Evolutionary conservation across 164 flowering plant genomes (phyloP), one percentile per base, ranked within the genome.

Genomic region (Dillenia turbinata): DNA sequence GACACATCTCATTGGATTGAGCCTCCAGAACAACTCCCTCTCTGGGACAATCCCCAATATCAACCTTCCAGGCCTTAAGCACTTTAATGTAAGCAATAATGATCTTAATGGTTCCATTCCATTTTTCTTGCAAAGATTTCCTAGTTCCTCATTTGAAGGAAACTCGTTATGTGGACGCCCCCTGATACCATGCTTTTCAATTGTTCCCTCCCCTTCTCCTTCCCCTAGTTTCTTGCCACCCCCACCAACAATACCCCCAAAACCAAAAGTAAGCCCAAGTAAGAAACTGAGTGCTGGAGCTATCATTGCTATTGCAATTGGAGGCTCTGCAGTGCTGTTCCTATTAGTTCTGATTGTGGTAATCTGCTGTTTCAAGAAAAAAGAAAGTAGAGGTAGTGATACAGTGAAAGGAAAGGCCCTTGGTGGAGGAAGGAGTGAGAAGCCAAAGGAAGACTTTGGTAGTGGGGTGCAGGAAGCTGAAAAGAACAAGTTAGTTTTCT

Each of bases 391-490:
- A 52, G 68, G 72, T 7, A 49, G 61, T 19, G 69, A 67, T 49
- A 64, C 52, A 10, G n/a, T 40, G 56, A 82, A 78, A 66, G 81
- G 69, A 52, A 83, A 83, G 75, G 65, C 73, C 49, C 22, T 71
- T n/a, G 48, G 56, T 65, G 79, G 78, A 53, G 85, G 80, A 54
- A 77, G 83, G 63, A 59, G 64, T 40, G 86, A 82, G 68, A 82
- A 76, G 75, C 81, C 83, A 1, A 81, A 78, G 72, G 90, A 84
- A 62, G 93, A 84, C 7, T 92, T 81, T 64, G 87, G 90, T 1
- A 83, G 90, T 68, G 96, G 90, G 12, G 88, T 78, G 24, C 91
- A 85, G 60, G 95, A 85, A 61, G 85, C 89, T 8, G 90, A 79
- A 74, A 85, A 75, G 78, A 88, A 85, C 78, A 82, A 84, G 55